These are phyloP conservation scores for Leccinum subtestaceum DNA, from an alignment of 768 basidiomycete species.

Conservation along the genomic window DNA sequence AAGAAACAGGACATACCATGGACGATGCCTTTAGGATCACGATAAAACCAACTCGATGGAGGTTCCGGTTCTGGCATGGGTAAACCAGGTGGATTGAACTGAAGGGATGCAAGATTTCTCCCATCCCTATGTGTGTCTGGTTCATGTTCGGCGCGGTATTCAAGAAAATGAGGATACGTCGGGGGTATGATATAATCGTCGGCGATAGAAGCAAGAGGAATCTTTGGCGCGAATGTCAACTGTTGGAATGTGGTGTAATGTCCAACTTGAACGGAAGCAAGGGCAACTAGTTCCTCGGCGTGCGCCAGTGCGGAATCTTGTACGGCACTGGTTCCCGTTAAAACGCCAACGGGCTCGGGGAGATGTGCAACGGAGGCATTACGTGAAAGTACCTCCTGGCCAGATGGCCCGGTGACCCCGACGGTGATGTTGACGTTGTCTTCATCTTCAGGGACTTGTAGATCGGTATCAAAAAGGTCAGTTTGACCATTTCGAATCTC, in stretches of 20 bases:
- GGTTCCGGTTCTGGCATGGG: conserved; percentile 65
- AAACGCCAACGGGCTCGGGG: conserved; percentile 20
- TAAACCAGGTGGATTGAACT: conserved; percentile 78
- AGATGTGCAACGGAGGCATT: conserved; percentile 29
- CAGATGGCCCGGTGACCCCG: conserved; percentile 53
- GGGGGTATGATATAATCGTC: conserved; percentile 92
- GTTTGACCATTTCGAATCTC: conserved; percentile 56
- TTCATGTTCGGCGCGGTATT: conserved; percentile 65
- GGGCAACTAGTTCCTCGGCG: conserved; percentile 63
- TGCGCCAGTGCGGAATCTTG: conserved; percentile 41
- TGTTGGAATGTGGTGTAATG: conserved; percentile 94
- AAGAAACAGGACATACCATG: conserved; percentile 55
- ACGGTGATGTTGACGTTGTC: conserved; percentile 62
- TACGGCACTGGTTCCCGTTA: conserved; percentile 29
- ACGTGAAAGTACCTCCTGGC: conserved; percentile 32
- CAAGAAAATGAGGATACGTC: conserved; percentile 77
- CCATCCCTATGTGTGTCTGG: conserved; percentile 45
- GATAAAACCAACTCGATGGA: conserved; percentile 79
- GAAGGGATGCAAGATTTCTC: conserved; percentile 54
- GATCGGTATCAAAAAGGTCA: conserved; percentile 42
- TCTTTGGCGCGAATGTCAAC: conserved; percentile 77
- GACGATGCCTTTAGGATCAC: conserved; percentile 75
- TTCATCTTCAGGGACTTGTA: conserved; percentile 45
- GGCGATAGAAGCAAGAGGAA: conserved; percentile 85
- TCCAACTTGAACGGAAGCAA: conserved; percentile 70